These are phyloP conservation scores for Aspergillus pseudoviridinutans DNA, from an alignment of 2,329 filamentous ascomycete species.

Conservation along the genomic window DNA sequence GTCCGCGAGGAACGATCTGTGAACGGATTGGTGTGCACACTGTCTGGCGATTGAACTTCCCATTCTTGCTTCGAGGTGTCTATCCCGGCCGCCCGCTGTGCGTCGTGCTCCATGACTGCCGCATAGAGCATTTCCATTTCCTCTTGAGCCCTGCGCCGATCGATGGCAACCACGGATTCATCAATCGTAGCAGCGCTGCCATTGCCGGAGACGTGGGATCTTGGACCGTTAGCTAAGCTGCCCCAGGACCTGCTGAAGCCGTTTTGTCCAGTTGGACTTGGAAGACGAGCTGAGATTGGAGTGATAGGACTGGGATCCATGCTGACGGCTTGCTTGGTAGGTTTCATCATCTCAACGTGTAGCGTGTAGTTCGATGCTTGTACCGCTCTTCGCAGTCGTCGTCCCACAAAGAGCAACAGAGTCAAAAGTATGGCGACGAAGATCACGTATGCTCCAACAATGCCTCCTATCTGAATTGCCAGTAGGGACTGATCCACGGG, in stretches of 20 bases:
- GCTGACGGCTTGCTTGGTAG: constrained; percentile 25
- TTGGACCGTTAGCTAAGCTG: constrained; percentile 28
- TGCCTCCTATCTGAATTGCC: constrained; percentile 76
- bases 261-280: constrained; percentile 35
- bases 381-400: constrained; percentile 51
- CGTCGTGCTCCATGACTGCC: constrained; percentile 85
- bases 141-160: constrained; percentile 69
- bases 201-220: constrained; percentile 44
- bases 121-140: constrained; percentile 90
- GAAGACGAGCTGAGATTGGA: constrained; percentile 26
- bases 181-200: constrained; percentile 71
- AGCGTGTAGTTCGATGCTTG: constrained; percentile 50
- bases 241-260: constrained; percentile 38
- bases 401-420: constrained; percentile 58
- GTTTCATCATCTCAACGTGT: constrained; percentile 57
- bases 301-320: constrained; percentile 34
- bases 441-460: constrained; percentile 77
- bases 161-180: constrained; percentile 67
- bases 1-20: constrained; percentile 25
- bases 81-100: constrained; percentile 38
- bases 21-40: constrained; percentile 24
- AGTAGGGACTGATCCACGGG: constrained; percentile 62
- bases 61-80: constrained; percentile 15
- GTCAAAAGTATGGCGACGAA: constrained; percentile 70
- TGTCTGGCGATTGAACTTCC: constrained; percentile 21